Base-by-base conservation (phyloP, 176 grass and related monocot species). In the Triticum monococcum region DNA sequence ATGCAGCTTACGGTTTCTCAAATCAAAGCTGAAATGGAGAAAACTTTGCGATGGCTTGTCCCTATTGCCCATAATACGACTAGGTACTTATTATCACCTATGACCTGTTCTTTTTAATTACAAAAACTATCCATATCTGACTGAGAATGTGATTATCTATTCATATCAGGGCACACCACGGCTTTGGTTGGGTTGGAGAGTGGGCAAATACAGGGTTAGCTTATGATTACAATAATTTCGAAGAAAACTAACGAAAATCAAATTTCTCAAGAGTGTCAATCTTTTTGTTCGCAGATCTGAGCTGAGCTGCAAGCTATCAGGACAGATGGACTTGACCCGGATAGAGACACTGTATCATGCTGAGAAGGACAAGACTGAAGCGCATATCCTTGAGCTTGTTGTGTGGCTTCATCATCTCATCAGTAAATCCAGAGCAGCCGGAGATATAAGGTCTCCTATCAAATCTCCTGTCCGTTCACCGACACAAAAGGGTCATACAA, bases 11-110 rank as follows among this genome's bases (percentile, higher is more conserved):
- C 80, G 72, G 76, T 79, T 80, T 68, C 82, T 73, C 92, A 92
- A 90, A 96, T 96, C 76, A 99, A 96, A 94, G 89, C 88, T 62
- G 97, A 99, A 89, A 99, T 99, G 90, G 94, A 94, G 73, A 99
- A 99, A 65, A 94, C 87, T 32, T 61, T 99, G 69, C 87, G 88
- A 73, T 99, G 97, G 97, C 92, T 99, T 85, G 89, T 96, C 22
- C 92, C 92, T 40, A 73, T 99, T 63, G 97, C 92, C 71, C 91
- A 88, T 86, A 96, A 99, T 68, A 99, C 97, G 50, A 93, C 84
- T 26, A 99, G 87, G 94, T 99, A 99, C 94, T 61, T 86, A 82
- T 68, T 71, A 26, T 57, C 35, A 70, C 43, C 64, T 73, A 32
- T 79, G 60, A 70, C 72, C 25, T 87, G 52, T 75, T 79, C 52